phyloP scores from a whole-genome alignment of 352 stramenopile genomes.

The Phytophthora multivora region DNA sequence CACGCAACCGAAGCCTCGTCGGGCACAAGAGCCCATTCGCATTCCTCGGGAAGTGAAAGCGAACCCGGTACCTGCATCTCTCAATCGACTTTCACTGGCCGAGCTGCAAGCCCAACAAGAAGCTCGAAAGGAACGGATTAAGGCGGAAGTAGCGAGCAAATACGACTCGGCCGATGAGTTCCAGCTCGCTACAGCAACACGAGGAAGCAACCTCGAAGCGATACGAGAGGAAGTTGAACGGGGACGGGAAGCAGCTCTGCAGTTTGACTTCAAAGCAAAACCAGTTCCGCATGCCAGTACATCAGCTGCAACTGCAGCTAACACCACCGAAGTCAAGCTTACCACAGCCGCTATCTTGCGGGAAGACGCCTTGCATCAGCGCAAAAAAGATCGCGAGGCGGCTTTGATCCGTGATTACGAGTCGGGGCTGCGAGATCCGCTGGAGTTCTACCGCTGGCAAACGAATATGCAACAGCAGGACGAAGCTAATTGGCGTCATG shows the following conservation, averaged over 20 bases:
- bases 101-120: slow-evolving; percentile 66
- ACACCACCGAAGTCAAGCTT: slow-evolving; percentile 68
- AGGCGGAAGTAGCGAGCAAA: slow-evolving; percentile 70
- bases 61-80: slow-evolving; percentile 60
- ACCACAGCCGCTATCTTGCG: slow-evolving; percentile 90
- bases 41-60: slow-evolving; percentile 84
- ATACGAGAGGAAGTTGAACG: slow-evolving; percentile 75
- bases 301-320: slow-evolving; percentile 26
- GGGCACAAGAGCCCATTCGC: slow-evolving; percentile 70
- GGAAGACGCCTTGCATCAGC: slow-evolving; percentile 92
- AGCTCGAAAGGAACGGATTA: slow-evolving; percentile 56
- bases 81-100: slow-evolving; percentile 71
- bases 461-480: slow-evolving; percentile 84
- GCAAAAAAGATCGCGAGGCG: slow-evolving; percentile 91
- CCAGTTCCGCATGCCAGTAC: slow-evolving; percentile 53
- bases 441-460: slow-evolving; percentile 93
- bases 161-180: slow-evolving; percentile 77
- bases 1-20: slow-evolving; percentile 77
- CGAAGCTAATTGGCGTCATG: slow-evolving; percentile 58
- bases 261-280: slow-evolving; percentile 83
- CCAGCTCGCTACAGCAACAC: slow-evolving; percentile 74
- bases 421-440: slow-evolving; percentile 87
- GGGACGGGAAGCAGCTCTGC: slow-evolving; percentile 51
- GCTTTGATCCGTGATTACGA: slow-evolving; percentile 89
- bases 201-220: slow-evolving; percentile 71